phyloP scores from a whole-genome alignment of 371 early-diverging fungal species.

The Lichtheimia hyalospora region DNA sequence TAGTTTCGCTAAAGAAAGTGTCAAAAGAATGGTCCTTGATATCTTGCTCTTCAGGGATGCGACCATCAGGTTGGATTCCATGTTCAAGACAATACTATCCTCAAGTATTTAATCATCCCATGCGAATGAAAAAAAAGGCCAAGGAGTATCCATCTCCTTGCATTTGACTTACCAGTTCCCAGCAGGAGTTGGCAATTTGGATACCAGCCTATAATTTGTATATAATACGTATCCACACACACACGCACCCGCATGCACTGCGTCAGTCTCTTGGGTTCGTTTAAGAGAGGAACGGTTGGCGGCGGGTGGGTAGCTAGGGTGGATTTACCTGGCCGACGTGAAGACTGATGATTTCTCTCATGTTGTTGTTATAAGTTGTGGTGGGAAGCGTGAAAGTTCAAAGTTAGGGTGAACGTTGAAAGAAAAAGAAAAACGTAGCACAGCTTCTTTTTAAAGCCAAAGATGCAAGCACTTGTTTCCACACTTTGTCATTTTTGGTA shows the following conservation, averaged over 20 bases:
- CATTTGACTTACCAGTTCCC: constrained; percentile 75
- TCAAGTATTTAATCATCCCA: neutral
- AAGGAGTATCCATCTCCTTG: neutral
- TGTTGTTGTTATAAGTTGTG: constrained; percentile 29
- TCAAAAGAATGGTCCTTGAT: constrained; percentile 24
- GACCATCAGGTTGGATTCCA: constrained; percentile 88
- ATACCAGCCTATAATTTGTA: constrained; percentile 83
- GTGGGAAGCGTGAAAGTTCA: constrained; percentile 12
- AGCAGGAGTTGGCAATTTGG: constrained; percentile 99
- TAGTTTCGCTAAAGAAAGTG: constrained; percentile 97
- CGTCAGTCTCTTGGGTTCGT: too few species aligned
- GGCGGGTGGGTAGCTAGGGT: too few species aligned
- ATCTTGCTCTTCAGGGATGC: constrained; percentile 55
- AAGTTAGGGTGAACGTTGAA: constrained; percentile 23
- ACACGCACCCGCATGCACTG: too few species aligned
- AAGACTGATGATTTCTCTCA: constrained; percentile 98
- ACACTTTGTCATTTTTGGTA: constrained; percentile 4
- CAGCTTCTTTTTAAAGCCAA: neutral
- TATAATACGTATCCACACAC: constrained; percentile 1
- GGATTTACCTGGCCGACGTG: constrained; percentile 71
- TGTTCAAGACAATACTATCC: constrained; percentile 87
- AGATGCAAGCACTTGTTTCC: neutral
- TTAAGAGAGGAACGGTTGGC: too few species aligned
- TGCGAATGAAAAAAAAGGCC: too few species aligned
- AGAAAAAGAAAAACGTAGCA: constrained; percentile 12